These are phyloP conservation scores for Serendipita sp. DNA, from an alignment of 1,284 basidiomycete species.

Conservation along the genomic window DNA sequence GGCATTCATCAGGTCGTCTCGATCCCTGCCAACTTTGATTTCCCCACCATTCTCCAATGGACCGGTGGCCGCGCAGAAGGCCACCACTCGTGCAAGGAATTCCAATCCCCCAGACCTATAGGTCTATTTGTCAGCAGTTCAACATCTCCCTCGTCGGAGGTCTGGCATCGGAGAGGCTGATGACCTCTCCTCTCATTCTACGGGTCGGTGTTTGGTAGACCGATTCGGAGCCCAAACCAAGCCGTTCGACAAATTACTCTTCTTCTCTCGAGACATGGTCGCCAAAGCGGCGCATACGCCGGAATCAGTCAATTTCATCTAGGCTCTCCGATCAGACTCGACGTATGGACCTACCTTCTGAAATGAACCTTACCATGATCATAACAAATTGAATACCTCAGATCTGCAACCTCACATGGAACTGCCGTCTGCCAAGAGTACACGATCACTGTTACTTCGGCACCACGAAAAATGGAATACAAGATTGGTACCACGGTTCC, in stretches of 20 bases:
- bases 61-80: constrained; percentile 99
- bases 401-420: too few species aligned
- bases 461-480: too few species aligned
- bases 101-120: constrained; percentile 91
- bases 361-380: too few species aligned
- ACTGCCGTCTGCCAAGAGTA: too few species aligned
- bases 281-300: constrained; percentile 96
- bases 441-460: too few species aligned
- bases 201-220: constrained; percentile 85
- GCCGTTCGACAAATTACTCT: constrained; percentile 94
- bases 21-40: constrained; percentile 87
- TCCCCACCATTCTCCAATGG: constrained; percentile 96
- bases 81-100: constrained; percentile 96
- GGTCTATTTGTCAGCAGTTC: constrained; percentile 71
- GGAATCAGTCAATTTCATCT: constrained; percentile 14
- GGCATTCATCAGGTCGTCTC: constrained; percentile 94
- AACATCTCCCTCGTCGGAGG: constrained; percentile 90
- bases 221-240: constrained; percentile 83
- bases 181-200: constrained; percentile 94
- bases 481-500: too few species aligned
- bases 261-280: constrained; percentile 93
- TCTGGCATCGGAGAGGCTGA: constrained; percentile 94
- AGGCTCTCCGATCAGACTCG: too few species aligned
- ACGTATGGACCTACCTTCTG: too few species aligned
- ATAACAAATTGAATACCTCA: too few species aligned